Evolutionary conservation across 1,139 yeast species (phyloP).

Genomic region (Arxiozyma telluris): DNA sequence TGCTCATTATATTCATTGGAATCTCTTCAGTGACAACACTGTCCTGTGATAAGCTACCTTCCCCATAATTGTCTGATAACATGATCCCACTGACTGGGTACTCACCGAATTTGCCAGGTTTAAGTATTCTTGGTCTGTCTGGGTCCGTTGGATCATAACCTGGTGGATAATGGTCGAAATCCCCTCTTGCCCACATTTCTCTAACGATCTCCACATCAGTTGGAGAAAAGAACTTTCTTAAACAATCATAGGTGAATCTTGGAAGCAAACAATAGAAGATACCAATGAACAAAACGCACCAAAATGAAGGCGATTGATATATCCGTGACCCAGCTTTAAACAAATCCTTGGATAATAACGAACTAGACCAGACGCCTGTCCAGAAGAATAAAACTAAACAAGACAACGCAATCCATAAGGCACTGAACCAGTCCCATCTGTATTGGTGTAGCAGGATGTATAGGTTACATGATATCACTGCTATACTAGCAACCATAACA

Average conservation of each 20-base stretch:
- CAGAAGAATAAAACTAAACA: constrained; percentile 65
- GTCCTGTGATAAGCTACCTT: constrained; percentile 17
- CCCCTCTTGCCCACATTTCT: constrained; percentile 59
- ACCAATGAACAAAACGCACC: constrained; percentile 79
- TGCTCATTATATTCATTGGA: constrained; percentile 26
- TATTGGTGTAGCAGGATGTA: constrained; percentile 76
- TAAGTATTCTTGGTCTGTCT: constrained; percentile 31
- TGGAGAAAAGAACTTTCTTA: constrained; percentile 58
- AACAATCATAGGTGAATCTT: constrained; percentile 56
- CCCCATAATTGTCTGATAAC: constrained; percentile 10
- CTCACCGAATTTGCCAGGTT: constrained; percentile 12
- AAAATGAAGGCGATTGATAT: constrained; percentile 63
- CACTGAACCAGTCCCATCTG: constrained; percentile 90
- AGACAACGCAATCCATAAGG: constrained; percentile 54
- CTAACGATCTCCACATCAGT: constrained; percentile 78
- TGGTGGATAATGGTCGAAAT: constrained; percentile 47
- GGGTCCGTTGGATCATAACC: constrained; percentile 61
- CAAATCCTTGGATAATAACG: constrained; percentile 52
- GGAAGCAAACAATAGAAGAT: constrained; percentile 67
- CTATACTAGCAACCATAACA: constrained; percentile 64
- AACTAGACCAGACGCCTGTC: constrained; percentile 85
- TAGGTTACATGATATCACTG: constrained; percentile 70
- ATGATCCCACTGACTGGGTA: constrained; percentile 13
- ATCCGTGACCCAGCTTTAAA: constrained; percentile 68
- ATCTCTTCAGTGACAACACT: constrained; percentile 27